These are phyloP conservation scores for Comarum palustre DNA, from an alignment of 306 rosid genomes.

Conservation along the genomic window DNA sequence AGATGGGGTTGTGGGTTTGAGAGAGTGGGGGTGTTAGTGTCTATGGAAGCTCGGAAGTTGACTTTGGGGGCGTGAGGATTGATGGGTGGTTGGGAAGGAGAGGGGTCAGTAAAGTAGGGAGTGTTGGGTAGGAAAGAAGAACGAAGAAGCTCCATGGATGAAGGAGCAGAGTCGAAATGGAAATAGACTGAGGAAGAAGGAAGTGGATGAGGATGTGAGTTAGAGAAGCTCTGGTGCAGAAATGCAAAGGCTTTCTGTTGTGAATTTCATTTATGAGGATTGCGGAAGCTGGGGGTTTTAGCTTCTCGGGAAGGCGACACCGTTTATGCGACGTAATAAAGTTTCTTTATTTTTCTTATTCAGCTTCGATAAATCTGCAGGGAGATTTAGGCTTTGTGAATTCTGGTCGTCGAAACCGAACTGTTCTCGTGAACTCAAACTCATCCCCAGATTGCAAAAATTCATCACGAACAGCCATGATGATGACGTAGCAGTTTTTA, in stretches of 20 bases:
- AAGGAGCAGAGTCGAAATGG: neutral
- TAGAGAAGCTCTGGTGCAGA: neutral
- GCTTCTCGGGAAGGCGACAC: neutral
- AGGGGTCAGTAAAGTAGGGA: conserved; percentile 10
- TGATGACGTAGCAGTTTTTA: too few species aligned
- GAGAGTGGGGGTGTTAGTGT: conserved; percentile 1
- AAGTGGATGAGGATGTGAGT: neutral
- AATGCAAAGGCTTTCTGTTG: neutral
- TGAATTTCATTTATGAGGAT: neutral
- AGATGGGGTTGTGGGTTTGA: conserved; percentile 12
- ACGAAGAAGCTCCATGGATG: conserved; percentile 29
- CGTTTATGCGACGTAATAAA: neutral
- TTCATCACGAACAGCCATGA: too few species aligned
- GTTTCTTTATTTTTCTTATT: too few species aligned
- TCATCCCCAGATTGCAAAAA: too few species aligned
- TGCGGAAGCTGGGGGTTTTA: neutral
- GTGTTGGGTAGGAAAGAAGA: conserved; percentile 13
- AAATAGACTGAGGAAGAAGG: too few species aligned
- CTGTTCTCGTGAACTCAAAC: too few species aligned
- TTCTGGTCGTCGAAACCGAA: too few species aligned
- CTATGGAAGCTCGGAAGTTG: conserved; percentile 19
- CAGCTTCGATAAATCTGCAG: too few species aligned
- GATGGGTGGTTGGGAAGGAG: conserved; percentile 20
- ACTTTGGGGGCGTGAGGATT: conserved; percentile 14
- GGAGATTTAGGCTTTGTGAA: too few species aligned